phyloP scores from a whole-genome alignment of 495 filamentous ascomycete species.

The Penicillium turbatum region DNA sequence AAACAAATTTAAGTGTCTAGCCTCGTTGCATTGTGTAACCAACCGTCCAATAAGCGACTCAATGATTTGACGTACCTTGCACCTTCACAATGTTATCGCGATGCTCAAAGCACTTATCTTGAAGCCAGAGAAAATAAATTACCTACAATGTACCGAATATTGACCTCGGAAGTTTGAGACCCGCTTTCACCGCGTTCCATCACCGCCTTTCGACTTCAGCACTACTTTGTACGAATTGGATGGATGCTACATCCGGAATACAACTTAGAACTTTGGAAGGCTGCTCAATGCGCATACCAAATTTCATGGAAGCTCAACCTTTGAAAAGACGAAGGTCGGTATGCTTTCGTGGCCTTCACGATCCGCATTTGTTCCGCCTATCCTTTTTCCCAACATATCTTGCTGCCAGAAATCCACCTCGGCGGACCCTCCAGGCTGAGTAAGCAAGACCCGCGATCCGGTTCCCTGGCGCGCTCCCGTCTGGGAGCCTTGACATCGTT shows the following conservation, averaged over 20 bases:
- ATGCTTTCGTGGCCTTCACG: too few relatives aligned
- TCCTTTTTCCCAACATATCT: background rate
- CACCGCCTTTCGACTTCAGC: background rate
- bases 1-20: background rate
- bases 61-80: background rate
- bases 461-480: slow-evolving; percentile 8
- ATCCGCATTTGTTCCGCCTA: too few relatives aligned
- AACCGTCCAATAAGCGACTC: background rate
- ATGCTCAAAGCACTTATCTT: background rate
- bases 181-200: background rate
- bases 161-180: background rate
- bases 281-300: too few relatives aligned
- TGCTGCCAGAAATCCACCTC: background rate
- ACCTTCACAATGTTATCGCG: background rate
- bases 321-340: too few relatives aligned
- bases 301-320: too few relatives aligned
- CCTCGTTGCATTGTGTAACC: background rate
- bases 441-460: slow-evolving; percentile 16
- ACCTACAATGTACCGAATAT: background rate
- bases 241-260: background rate
- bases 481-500: slow-evolving; percentile 14
- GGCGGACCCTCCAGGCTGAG: slow-evolving; percentile 9
- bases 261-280: background rate
- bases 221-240: too few relatives aligned
- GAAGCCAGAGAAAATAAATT: background rate